Percentiles rank a stretch among this genome's conserved stretches.
Evolutionary conservation across 805 yeast genomes (phyloP).

Genomic region (Monosporozyma aquatica): DNA sequence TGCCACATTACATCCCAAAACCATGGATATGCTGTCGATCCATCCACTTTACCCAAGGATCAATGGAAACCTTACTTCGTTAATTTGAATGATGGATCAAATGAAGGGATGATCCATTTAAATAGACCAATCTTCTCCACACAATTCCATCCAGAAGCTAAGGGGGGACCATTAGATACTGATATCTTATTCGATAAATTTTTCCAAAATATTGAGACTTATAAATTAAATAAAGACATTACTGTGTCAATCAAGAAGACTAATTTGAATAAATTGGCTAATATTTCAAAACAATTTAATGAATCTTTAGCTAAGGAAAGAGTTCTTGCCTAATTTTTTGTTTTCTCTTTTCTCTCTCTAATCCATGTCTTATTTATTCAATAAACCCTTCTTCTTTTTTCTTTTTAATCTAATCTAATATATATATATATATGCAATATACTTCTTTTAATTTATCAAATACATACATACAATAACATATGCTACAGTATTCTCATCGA

Average conservation of each 20-base stretch:
- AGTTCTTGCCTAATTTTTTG: constrained; percentile 15
- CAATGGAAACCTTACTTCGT: constrained; percentile 77
- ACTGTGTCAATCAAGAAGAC: no score
- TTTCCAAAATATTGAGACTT: constrained; percentile 56
- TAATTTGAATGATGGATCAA: constrained; percentile 89
- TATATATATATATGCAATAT: no score
- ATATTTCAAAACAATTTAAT: constrained; percentile 15
- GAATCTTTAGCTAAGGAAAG: constrained; percentile 27
- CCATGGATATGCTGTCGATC: constrained; percentile 97
- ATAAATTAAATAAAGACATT: constrained; percentile 36
- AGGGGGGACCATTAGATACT: constrained; percentile 97
- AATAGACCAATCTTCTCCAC: constrained; percentile 87
- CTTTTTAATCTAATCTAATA: no score
- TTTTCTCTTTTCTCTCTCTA: background rate
- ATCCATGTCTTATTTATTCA: background rate
- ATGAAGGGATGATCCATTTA: constrained; percentile 94
- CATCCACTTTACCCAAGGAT: constrained; percentile 58
- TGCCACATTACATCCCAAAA: constrained; percentile 98
- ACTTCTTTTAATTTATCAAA: background rate
- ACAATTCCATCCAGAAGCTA: constrained; percentile 98
- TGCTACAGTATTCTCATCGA: no score
- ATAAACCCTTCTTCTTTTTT: no score
- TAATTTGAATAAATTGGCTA: background rate
- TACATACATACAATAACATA: no score
- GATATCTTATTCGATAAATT: constrained; percentile 85